Evolutionary conservation across 2,329 filamentous ascomycete genomes (phyloP).

Genomic region (Ilyonectria mors-panacis): DNA sequence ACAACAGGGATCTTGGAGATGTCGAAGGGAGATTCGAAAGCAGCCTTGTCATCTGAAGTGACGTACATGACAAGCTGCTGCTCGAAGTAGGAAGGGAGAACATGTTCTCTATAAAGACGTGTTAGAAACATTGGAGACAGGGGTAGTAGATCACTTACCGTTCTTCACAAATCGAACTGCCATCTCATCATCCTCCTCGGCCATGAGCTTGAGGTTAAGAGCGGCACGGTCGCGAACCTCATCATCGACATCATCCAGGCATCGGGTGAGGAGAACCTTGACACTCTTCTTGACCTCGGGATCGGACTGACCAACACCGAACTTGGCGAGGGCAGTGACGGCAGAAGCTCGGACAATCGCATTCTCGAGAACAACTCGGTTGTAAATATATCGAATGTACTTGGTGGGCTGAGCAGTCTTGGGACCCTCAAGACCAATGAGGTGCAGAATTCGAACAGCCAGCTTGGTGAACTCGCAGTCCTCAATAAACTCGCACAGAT

Average conservation of each 20-base stretch:
- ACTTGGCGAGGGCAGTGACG: conserved; percentile 96
- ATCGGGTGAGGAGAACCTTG: conserved; percentile 90
- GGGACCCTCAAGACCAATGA: conserved; percentile 94
- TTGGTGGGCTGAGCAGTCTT: conserved; percentile 97
- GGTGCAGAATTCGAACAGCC: conserved; percentile 93
- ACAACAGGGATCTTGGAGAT: conserved; percentile 92
- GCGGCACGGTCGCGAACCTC: conserved; percentile 97
- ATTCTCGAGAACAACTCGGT: conserved; percentile 96
- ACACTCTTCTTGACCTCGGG: conserved; percentile 97
- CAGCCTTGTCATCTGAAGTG: conserved; percentile 89
- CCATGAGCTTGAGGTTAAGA: conserved; percentile 92
- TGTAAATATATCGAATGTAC: conserved; percentile 99
- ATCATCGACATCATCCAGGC: conserved; percentile 96
- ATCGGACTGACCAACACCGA: conserved; percentile 96
- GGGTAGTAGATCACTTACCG: conserved; percentile 63
- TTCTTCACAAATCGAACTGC: conserved; percentile 94
- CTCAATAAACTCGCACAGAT: conserved; percentile 99
- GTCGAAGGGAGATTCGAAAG: conserved; percentile 90
- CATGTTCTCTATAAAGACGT: conserved; percentile 79
- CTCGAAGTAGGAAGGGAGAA: conserved; percentile 94
- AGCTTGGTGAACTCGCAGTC: conserved; percentile 99
- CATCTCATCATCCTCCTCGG: conserved; percentile 90
- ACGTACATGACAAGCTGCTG: conserved; percentile 99
- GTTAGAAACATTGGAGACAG: conserved; percentile 27
- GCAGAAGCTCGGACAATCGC: conserved; percentile 95